These are phyloP conservation scores for Graphilbum fragrans DNA, from an alignment of 2,329 filamentous ascomycete genomes.

Conservation along the genomic window DNA sequence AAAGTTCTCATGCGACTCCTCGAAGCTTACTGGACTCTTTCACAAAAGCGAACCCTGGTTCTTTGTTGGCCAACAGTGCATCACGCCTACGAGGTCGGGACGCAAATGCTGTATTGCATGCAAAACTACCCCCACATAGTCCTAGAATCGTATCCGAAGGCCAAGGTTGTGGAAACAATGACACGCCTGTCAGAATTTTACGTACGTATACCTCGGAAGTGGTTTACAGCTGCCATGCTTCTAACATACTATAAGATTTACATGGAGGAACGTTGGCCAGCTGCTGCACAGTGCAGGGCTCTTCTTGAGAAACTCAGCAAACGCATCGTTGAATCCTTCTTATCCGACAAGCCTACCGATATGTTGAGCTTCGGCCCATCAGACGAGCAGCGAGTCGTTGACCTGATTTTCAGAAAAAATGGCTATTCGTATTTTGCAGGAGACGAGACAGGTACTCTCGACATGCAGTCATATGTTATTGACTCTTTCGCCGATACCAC, in stretches of 20 bases:
- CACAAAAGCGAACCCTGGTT: not conserved
- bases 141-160: not conserved
- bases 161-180: not conserved
- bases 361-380: not conserved
- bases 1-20: not conserved
- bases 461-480: conserved; percentile 1
- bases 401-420: not conserved
- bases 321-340: not conserved
- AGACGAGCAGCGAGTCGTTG: not conserved
- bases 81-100: not conserved
- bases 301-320: not conserved
- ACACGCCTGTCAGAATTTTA: not conserved
- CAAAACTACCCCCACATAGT: not conserved
- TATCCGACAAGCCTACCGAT: not conserved
- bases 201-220: not conserved
- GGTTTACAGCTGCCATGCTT: too few species aligned
- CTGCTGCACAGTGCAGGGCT: not conserved
- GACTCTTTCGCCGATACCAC: not conserved
- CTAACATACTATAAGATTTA: not conserved
- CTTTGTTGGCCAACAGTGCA: not conserved
- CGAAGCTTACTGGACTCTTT: not conserved
- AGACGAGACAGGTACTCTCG: not conserved
- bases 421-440: not conserved
- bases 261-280: not conserved
- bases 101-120: conserved; percentile 2